Percentiles rank a stretch among this genome's conserved stretches.
Evolutionary conservation across 2,329 filamentous ascomycete genomes (phyloP).

Genomic region (Colletotrichum incanum): DNA sequence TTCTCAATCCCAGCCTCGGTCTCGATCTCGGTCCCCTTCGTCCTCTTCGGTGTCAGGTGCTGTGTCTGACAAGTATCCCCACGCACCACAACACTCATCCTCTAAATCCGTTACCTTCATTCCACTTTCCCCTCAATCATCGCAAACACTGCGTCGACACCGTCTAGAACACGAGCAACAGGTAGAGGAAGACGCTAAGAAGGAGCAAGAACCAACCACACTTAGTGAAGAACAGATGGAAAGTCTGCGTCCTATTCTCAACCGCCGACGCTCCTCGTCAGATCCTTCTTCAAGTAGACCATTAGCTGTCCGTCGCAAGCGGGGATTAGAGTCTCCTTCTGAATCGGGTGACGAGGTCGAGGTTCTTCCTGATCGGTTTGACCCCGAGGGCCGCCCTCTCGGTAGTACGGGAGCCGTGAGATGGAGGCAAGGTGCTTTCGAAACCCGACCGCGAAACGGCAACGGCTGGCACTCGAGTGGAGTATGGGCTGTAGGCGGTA

Average conservation of each 20-base stretch:
- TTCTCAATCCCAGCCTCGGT: slow-evolving; percentile 27
- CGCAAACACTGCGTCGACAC: slow-evolving; percentile 61
- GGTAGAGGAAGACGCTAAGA: slow-evolving; percentile 42
- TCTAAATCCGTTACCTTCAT: slow-evolving; percentile 63
- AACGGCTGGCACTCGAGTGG: slow-evolving; percentile 58
- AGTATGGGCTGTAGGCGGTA: slow-evolving; percentile 62
- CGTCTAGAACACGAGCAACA: slow-evolving; percentile 53
- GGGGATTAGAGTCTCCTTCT: slow-evolving; percentile 42
- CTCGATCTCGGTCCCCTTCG: slow-evolving; percentile 32
- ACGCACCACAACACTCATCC: slow-evolving; percentile 42
- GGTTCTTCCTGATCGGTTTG: slow-evolving; percentile 64
- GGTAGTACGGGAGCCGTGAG: slow-evolving; percentile 46
- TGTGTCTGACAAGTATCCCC: slow-evolving; percentile 17
- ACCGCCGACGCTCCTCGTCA: slow-evolving; percentile 50
- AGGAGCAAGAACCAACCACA: slow-evolving; percentile 33
- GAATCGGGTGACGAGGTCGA: slow-evolving; percentile 59
- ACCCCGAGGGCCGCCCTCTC: slow-evolving; percentile 60
- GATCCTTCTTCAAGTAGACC: slow-evolving; percentile 55
- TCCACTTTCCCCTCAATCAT: slow-evolving; percentile 66
- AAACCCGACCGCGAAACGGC: slow-evolving; percentile 52
- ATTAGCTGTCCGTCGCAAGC: slow-evolving; percentile 45
- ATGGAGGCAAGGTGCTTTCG: slow-evolving; percentile 61
- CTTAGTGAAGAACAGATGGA: slow-evolving; percentile 43
- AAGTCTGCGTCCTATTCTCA: slow-evolving; percentile 39
- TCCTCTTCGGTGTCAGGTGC: slow-evolving; percentile 39